These are phyloP conservation scores for Sarcocystis neurona DNA, from an alignment of 169 alveolate species.

Conservation along the genomic window DNA sequence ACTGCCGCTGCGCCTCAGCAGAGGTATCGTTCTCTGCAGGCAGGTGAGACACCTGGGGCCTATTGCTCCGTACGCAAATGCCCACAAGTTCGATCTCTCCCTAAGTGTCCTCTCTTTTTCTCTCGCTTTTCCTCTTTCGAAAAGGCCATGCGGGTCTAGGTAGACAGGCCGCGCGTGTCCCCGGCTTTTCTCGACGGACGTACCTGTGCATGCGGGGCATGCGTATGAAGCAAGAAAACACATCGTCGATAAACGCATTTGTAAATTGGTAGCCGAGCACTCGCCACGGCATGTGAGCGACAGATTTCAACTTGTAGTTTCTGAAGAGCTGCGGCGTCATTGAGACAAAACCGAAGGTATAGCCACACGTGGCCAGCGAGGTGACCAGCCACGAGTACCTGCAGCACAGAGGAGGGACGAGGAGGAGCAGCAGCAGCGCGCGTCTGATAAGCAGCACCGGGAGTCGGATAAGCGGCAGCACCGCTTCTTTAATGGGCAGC, in stretches of 20 bases:
- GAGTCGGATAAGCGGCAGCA: background rate
- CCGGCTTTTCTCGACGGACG: slow-evolving; percentile 51
- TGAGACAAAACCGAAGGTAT: slow-evolving; percentile 69
- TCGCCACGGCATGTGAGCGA: slow-evolving; percentile 98
- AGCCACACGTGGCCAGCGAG: slow-evolving; percentile 63
- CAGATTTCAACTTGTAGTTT: slow-evolving; percentile 96
- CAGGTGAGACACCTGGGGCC: no score
- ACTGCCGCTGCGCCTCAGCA: no score
- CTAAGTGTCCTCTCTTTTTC: no score
- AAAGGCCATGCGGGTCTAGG: no score
- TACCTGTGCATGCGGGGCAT: slow-evolving; percentile 91
- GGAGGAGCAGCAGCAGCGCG: slow-evolving; percentile 6
- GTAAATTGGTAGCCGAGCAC: slow-evolving; percentile 88
- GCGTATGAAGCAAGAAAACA: slow-evolving; percentile 90
- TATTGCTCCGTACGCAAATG: no score
- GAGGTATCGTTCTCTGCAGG: no score
- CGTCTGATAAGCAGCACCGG: no score
- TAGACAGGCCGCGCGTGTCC: background rate
- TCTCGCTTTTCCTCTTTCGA: no score
- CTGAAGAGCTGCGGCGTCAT: slow-evolving; percentile 92
- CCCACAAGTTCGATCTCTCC: no score
- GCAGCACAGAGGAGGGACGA: slow-evolving; percentile 1
- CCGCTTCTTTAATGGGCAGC: no score
- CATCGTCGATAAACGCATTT: slow-evolving; percentile 94
- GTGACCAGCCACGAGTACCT: slow-evolving; percentile 59